These are phyloP conservation scores for Cyclotella kingstonii DNA, from an alignment of 108 stramenopile species.

Conservation along the genomic window DNA sequence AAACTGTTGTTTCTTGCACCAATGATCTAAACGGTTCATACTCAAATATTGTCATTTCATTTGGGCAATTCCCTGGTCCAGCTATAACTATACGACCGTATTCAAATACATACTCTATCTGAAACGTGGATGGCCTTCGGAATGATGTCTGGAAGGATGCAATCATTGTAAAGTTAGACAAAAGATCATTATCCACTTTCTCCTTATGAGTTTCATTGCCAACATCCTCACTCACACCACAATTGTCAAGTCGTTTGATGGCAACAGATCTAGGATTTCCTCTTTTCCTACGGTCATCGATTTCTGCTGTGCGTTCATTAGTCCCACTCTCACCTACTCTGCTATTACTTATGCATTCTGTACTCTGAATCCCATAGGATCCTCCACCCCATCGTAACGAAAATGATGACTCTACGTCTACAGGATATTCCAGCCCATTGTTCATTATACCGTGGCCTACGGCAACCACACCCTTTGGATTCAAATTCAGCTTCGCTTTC, in stretches of 20 bases:
- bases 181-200: background rate
- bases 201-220: background rate
- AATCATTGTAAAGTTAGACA: constrained; percentile 33
- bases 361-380: constrained; percentile 20
- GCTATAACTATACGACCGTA: constrained; percentile 19
- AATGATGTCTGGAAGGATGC: constrained; percentile 29
- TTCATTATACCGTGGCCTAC: constrained; percentile 25
- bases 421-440: constrained; percentile 21
- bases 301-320: too few relatives aligned
- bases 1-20: constrained; percentile 15
- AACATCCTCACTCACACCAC: constrained; percentile 4
- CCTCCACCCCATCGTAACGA: constrained; percentile 30
- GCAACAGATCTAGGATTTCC: too few relatives aligned
- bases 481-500: background rate
- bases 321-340: background rate
- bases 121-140: constrained; percentile 29
- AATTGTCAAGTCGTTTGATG: too few relatives aligned
- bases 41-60: constrained; percentile 34
- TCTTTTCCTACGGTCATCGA: too few relatives aligned
- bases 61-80: constrained; percentile 35
- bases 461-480: constrained; percentile 16
- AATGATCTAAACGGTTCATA: constrained; percentile 15
- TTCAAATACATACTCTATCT: constrained; percentile 31
- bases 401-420: constrained; percentile 35
- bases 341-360: background rate